Percentiles rank a stretch among this genome's conserved stretches.
Evolutionary conservation across 306 rosid genomes (phyloP).

Genomic region (Geum urbanum): DNA sequence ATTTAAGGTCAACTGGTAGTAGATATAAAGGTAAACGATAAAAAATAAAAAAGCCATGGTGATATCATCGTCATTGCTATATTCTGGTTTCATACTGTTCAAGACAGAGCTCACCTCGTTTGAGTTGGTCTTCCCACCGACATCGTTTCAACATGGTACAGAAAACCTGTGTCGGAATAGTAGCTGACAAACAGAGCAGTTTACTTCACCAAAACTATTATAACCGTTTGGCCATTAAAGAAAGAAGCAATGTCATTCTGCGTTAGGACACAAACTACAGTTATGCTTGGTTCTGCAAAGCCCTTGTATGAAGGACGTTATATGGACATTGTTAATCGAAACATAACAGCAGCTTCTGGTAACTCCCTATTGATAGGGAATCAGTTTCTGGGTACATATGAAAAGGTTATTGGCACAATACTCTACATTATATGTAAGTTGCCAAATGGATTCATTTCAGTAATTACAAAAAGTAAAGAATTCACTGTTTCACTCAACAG

Average conservation of each 20-base stretch:
- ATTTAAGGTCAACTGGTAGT: not conserved
- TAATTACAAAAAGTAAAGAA: not conserved
- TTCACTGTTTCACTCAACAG: not conserved
- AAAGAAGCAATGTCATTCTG: not conserved
- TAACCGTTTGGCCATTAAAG: not conserved
- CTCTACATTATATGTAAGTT: not conserved
- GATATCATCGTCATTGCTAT: not conserved
- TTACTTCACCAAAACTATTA: not conserved
- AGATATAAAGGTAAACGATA: not conserved
- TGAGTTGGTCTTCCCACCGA: not conserved
- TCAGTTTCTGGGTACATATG: not conserved
- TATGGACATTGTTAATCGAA: too few species aligned
- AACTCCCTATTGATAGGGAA: not conserved
- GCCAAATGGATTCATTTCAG: not conserved
- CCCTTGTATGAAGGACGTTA: not conserved
- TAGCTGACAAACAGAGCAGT: not conserved
- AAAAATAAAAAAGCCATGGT: not conserved
- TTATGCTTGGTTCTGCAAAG: not conserved
- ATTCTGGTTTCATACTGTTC: not conserved
- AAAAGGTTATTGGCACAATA: not conserved
- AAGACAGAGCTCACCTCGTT: not conserved
- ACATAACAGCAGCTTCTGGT: not conserved
- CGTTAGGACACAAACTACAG: not conserved
- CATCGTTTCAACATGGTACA: not conserved
- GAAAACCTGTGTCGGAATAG: not conserved